Evolutionary conservation across 2,329 filamentous ascomycete genomes (phyloP).

Genomic region (Penicillium freii): DNA sequence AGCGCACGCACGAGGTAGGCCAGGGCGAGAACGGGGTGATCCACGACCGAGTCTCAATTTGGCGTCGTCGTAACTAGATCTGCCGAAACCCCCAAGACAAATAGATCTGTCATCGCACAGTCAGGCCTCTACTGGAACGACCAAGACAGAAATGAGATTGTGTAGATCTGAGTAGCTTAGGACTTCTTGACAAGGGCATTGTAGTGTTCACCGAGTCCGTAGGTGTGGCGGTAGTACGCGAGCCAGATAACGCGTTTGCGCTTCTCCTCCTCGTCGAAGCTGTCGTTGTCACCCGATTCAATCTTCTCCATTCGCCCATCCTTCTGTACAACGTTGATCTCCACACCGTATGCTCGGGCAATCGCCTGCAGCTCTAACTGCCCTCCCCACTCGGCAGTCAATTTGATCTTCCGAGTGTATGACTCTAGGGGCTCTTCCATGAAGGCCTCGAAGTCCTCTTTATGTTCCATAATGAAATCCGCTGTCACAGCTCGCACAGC

Average conservation of each 20-base stretch:
- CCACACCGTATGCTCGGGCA: conserved; percentile 73
- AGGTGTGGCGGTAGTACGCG: conserved; percentile 92
- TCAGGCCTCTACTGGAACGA: not conserved
- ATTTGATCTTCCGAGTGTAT: conserved; percentile 73
- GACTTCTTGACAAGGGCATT: conserved; percentile 69
- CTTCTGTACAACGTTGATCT: conserved; percentile 79
- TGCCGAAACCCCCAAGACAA: not conserved
- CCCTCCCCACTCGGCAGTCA: conserved; percentile 94
- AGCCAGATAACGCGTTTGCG: conserved; percentile 71
- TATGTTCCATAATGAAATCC: conserved; percentile 69
- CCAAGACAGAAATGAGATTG: not conserved
- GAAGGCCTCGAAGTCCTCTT: conserved; percentile 81
- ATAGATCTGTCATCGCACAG: not conserved
- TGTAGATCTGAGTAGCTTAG: conserved; percentile 15
- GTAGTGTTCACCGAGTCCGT: conserved; percentile 94
- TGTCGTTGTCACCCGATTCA: conserved; percentile 48
- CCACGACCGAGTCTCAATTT: conserved; percentile 45
- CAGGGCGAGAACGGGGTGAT: conserved; percentile 44
- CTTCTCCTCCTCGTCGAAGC: conserved; percentile 43
- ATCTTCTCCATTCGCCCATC: conserved; percentile 79
- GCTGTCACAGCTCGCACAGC: conserved; percentile 69
- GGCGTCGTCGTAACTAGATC: conserved; percentile 37
- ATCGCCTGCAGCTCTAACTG: conserved; percentile 86
- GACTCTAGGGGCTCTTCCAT: conserved; percentile 73
- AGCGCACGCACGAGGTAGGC: conserved; percentile 56